phyloP scores from a whole-genome alignment of 2,329 filamentous ascomycete species.

The Cyphellophora europaea region DNA sequence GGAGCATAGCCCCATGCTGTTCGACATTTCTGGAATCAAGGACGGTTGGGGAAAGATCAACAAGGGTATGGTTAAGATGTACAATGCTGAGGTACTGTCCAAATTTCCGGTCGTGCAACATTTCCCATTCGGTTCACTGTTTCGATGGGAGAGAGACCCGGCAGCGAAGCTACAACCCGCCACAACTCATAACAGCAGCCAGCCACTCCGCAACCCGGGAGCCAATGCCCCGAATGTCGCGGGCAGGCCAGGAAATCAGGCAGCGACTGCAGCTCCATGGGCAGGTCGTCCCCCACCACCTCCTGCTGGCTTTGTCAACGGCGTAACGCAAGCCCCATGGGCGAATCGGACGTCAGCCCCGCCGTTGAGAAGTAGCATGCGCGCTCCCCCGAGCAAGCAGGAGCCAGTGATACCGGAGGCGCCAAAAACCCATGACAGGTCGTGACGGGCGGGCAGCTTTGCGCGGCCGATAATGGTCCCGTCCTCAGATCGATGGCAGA shows the following conservation, averaged over 20 bases:
- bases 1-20: constrained; percentile 87
- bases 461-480: too few species aligned
- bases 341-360: constrained; percentile 11
- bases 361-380: too few species aligned
- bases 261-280: constrained; percentile 19
- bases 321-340: constrained; percentile 20
- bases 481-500: too few species aligned
- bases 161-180: constrained; percentile 41
- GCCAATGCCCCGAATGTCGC: constrained; percentile 7
- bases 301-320: constrained; percentile 17
- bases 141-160: constrained; percentile 64
- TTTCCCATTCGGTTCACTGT: constrained; percentile 74
- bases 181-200: constrained; percentile 50
- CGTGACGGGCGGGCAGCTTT: too few species aligned
- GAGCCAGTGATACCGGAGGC: too few species aligned
- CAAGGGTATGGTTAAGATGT: constrained; percentile 99
- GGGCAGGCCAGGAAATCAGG: constrained; percentile 4
- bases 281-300: constrained; percentile 9
- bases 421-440: too few species aligned
- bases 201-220: constrained; percentile 31
- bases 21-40: constrained; percentile 83
- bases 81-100: constrained; percentile 86
- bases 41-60: constrained; percentile 99
- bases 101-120: constrained; percentile 99
- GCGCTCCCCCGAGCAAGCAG: too few species aligned